Evolutionary conservation across 2,329 filamentous ascomycete species (phyloP), one percentile per base, ranked within the genome.

Genomic region (Ophiostoma montium): DNA sequence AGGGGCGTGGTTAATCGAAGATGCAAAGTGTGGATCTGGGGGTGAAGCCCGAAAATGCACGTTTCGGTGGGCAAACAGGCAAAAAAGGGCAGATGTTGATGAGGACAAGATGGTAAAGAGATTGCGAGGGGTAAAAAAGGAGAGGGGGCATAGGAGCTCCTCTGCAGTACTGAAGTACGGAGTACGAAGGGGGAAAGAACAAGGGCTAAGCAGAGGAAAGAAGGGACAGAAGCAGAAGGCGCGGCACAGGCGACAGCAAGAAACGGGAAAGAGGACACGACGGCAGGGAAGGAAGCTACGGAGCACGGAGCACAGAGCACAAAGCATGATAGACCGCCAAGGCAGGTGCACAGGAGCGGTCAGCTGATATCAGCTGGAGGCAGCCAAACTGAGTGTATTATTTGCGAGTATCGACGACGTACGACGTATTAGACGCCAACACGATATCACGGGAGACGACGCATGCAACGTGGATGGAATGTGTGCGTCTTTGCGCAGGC

Each of bases 11-110:
- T 39, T 43, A 47, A 53, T 49, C 41, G 46, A 30, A 53, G 52
- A 49, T 45, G 52, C 33, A n/a, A n/a, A 27, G 46, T 30, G 52
- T 53, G 49, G 49, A 49, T 51, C 49, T n/a, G 35, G 15, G 23
- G 45, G 31, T 46, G 39, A 23, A 11, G 39, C 13, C 13, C 15
- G 15, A 42, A 21, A 23, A 6, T 5, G 6, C 3, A n/a, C 12
- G 39, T 18, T 6, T 3, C 30, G 10, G 30, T 19, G 7, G 35
- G n/a, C 7, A 32, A 46, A n/a, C n/a, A n/a, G 21, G 21, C 21
- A 23, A 23, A 12, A 5, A 13, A 16, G 16, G 13, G 35, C n/a
- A n/a, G 36, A 39, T 39, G 36, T 39, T 18, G 36, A 16, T 18
- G 36, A 16, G 21, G 35, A 8, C 38, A 18, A 41, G 19, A 27